Evolutionary conservation across 2,329 filamentous ascomycete species (phyloP), one percentile per base, ranked within the genome.

Genomic region (Xylariaceae sp.): DNA sequence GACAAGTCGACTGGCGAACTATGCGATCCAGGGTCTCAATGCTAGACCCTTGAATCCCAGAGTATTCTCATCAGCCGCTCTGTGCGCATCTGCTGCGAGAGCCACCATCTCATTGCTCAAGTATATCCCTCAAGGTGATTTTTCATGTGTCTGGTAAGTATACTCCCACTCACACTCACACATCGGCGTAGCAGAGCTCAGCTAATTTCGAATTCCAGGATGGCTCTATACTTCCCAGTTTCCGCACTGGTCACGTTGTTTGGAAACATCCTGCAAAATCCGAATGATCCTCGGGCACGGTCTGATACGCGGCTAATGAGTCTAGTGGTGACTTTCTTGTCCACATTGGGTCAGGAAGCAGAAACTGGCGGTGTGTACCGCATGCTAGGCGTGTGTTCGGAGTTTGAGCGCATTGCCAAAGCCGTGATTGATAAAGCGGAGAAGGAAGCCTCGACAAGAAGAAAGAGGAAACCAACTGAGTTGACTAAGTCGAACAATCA

Each of bases 141-240:
- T 91, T 64, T 86, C 89, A 43, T 96, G 90, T 69, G 91, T 97
- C 45, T 99, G 94, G 92, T 95, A 72, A 74, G 86, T 74, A 10
- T 19, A 39, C 6, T 17, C 12, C 9, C n/a, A n/a, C 14, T 5
- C 11, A 11, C 41, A 31, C 22, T 6, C 5, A n/a, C 12, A 36
- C 12, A 5, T 15, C 33, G 15, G 15, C 5, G 33, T 36, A 5
- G 33, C 40, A 17, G 40, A 14, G 15, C 15, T 14, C 42, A 17
- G 7, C 22, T 55, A 33, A 51, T 43, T 49, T 15, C 49, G 38
- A n/a, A 40, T 35, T 32, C 10, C 52, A 85, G 82, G 90, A 80
- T 99, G 64, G 89, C 96, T 58, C 75, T 97, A 11, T 99, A 99
- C 70, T 99, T 96, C 71, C 94, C 94, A 0, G 91, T 99, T 9